Evolutionary conservation across 108 stramenopile species (phyloP), one percentile per base, ranked within the genome.

Genomic region (Cylindrotheca fusiformis): DNA sequence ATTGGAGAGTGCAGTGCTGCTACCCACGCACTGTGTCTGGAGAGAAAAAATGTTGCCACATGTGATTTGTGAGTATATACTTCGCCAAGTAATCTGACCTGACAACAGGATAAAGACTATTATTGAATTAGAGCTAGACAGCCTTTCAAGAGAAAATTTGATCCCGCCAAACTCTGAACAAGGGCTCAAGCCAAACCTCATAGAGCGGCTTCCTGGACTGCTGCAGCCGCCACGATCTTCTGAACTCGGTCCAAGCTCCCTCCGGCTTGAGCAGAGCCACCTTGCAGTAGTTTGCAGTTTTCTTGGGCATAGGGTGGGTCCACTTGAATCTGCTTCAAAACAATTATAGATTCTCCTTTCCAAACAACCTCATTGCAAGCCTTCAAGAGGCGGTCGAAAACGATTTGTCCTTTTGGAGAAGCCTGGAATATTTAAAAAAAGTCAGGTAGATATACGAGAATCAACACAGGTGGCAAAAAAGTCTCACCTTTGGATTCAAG

Each of bases 361-460:
- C 88, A 86, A 12, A 62, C 69, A 4, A 90, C 85, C 44, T 57
- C 78, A 56, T 55, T 86, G 63, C 91, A 93, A 28, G 91, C 91
- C 69, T 93, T 93, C 28, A 89, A 58, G 45, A 93, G 69, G 49
- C 78, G 72, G 63, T 93, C 91, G 64, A 93, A 93, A 45, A 84
- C 79, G 52, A 72, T 68, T 71, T 93, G 91, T 45, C 91, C 91
- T 55, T 68, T 67, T 44, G 86, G 74, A 18, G 82, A 69, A 26
- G 88, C 88, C 91, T 89, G 20, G 20, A 58, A 46, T 1, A 28
- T 14, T 17, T 17, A 45, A 10, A 17, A 45, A 45, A 45, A 45
- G 44, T 45, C 44, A 17, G 17, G 44, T 10, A 10, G 33, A n/a
- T 36, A 36, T 21, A 57, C 2, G 17, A 32, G 14, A 17, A 57